A percentile compares a stretch with the other conserved stretches of the same genome.
phyloP scores from a whole-genome alignment of 1,284 basidiomycete genomes.

The Trametes versicolor region DNA sequence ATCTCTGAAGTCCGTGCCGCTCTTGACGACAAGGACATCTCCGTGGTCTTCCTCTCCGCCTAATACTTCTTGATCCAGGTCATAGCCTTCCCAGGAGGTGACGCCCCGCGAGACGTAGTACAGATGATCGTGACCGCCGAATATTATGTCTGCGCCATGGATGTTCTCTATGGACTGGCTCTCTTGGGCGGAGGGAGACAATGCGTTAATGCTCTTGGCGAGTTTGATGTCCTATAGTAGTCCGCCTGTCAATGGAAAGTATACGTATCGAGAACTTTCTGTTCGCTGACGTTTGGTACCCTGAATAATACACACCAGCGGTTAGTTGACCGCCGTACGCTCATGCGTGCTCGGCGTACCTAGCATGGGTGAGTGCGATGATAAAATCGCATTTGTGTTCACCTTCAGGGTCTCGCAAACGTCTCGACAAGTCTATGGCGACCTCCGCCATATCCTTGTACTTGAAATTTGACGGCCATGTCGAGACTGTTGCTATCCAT shows the following conservation, averaged over 20 bases:
- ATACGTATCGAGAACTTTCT: neutral
- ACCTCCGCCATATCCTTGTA: constrained; percentile 77
- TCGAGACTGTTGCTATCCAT: constrained; percentile 88
- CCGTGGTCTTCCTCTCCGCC: constrained; percentile 83
- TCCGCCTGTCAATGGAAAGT: neutral
- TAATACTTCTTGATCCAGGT: constrained; percentile 62
- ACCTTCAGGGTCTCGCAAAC: constrained; percentile 77
- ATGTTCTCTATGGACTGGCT: constrained; percentile 53
- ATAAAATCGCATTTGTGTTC: constrained; percentile 80
- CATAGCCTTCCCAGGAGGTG: constrained; percentile 76
- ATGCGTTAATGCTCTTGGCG: constrained; percentile 69
- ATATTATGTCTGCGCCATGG: constrained; percentile 87
- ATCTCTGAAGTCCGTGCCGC: constrained; percentile 92
- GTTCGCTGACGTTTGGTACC: constrained; percentile 42
- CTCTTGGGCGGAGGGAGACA: constrained; percentile 64
- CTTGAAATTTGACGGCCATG: constrained; percentile 80
- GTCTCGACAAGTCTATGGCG: constrained; percentile 70
- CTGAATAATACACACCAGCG: constrained; percentile 17
- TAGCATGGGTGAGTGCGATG: constrained; percentile 84
- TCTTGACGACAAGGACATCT: constrained; percentile 82
- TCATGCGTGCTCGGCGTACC: constrained; percentile 46
- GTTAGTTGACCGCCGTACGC: neutral
- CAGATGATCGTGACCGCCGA: constrained; percentile 93
- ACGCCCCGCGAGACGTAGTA: constrained; percentile 87
- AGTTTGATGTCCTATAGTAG: constrained; percentile 68